Base-by-base conservation (phyloP, 2,329 filamentous ascomycete species). In the Daldinia eschscholtzii region DNA sequence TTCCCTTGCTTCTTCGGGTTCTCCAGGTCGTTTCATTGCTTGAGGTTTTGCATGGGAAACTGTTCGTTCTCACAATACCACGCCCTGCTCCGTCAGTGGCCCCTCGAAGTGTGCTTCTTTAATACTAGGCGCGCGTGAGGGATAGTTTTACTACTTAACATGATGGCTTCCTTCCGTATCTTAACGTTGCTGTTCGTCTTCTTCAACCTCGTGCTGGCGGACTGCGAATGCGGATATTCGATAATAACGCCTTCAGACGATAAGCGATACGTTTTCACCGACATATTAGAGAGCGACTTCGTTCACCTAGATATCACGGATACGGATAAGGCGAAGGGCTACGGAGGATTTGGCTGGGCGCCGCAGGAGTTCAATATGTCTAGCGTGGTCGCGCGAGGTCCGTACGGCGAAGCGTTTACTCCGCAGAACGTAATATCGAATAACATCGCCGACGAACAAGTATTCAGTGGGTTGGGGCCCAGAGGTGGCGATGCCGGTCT, bases 141-240 rank as follows among this genome's bases (percentile, higher is more conserved):
- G 53, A 41, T 53, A 37, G 23, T 35, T 61, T 44, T 57, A 12
- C 39, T 13, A 15, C 12, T 13, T 39, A 39, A 18, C 57, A 57
- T 57, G 41, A 72, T 67, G 64, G 12, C 60, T 37, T 65, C 65
- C 39, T 39, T 70, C 10, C 67, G 62, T 35, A 30, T 76, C 30
- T 37, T 76, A 12, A 46, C 56, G 39, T 48, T 70, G 26, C 41
- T 72, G 12, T 55, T 64, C 28, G 60, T 73, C 46, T 67, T 76
- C 53, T 52, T 72, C 46, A 65, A 61, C 18, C 62, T 67, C 7
- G 75, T 73, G 41, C 46, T 70, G 12, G 84, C 85, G 4, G 83
- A 85, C 68, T 94, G 92, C 80, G 87, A 92, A 74, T 95, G 92
- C 76, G 92, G 92, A 58, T 94, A 93, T 78, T 85, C 85, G 2